Evolutionary conservation across 768 basidiomycete genomes (phyloP), one percentile per base, ranked within the genome.

Genomic region (Boletus fagicola): DNA sequence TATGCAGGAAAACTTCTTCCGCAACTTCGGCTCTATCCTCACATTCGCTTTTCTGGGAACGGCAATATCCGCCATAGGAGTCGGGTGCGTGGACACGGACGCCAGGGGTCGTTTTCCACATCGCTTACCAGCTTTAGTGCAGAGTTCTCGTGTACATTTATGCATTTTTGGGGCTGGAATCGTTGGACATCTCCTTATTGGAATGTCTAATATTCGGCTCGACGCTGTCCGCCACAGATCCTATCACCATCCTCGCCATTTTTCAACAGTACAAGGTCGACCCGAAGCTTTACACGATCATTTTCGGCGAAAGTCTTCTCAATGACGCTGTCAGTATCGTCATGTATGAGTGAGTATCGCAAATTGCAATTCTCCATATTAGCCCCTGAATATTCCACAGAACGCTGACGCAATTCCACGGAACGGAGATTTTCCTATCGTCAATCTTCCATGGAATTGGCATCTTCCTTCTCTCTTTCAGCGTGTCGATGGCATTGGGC

Each of bases 301-400:
- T 99, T 62, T 99, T 98, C 67, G 97, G 97, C 28, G 97, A 98
- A 74, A 91, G 88, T 74, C 80, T 99, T 57, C 76, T 99, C 58
- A 99, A 99, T 75, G 97, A 99, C 78, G 97, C 97, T 20, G 97
- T 98, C 68, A 94, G 92, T 81, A 98, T 98, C 78, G 95, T 98
- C 73, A 94, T 99, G 91, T 98, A 98, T 74, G 97, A 99, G 94
- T 98, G 72, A 80, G 94, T 89, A 58, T 3, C 31, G 7, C 20
- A 16, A 12, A 26, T 50, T 30, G 40, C 46, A 49, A 11, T 48
- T 48, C 16, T 49, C 35, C 13, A 4, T 2, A n/a, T 30, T 16
- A 18, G 42, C 30, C 54, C 39, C 52, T 62, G 50, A 61, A 52
- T 31, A 9, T 13, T 15, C 30, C 31, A 51, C 66, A 98, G 94